Evolutionary conservation across 768 basidiomycete species (phyloP), one percentile per base, ranked within the genome.

Genomic region (Tremella fuciformis): DNA sequence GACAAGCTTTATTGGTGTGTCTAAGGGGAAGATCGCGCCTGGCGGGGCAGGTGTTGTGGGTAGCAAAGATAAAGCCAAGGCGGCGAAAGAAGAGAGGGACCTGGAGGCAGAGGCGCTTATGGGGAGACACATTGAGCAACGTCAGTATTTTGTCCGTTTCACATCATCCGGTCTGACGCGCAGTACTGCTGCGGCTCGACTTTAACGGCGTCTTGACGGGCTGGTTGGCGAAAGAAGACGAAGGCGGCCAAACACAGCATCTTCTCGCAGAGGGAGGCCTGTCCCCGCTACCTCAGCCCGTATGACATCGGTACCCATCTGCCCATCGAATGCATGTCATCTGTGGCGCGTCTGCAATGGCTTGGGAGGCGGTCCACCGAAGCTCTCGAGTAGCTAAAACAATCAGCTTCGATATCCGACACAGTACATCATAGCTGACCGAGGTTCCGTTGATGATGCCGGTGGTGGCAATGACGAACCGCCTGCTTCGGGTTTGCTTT

Each of bases 391-490:
- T 18, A 69, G 56, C 67, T 68, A 42, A 11, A 51, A 26, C 37
- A 22, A 9, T 48, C 52, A 55, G 39, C 41, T 49, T 1, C 6
- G 9, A 19, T 16, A 15, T n/a, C 37, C 46, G 13, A 42, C 42
- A 18, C 21, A 9, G n/a, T 7, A 2, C 13, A 52, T 2, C 29
- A 13, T 16, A 7, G 60, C 75, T 71, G 53, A 75, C 76, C 8
- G 58, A 63, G 13, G 65, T 69, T 3, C 93, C 93, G 69, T 83
- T 94, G 60, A 94, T 81, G 26, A 96, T 91, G 13, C 89, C 87
- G 22, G 93, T 96, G 2, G 93, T 94, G 19, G 88, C 89, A 57
- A 98, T 86, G 69, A 97, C 77, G 76, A 92, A 91, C 63, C 83
- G 85, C 46, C 93, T 85, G 22, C 91, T 93, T 82, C 82, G 83